Percentiles rank a stretch among this genome's conserved stretches.
Conservation (phyloP, 192 early-diverging fungal species). For the Entomortierella parvispora region DNA sequence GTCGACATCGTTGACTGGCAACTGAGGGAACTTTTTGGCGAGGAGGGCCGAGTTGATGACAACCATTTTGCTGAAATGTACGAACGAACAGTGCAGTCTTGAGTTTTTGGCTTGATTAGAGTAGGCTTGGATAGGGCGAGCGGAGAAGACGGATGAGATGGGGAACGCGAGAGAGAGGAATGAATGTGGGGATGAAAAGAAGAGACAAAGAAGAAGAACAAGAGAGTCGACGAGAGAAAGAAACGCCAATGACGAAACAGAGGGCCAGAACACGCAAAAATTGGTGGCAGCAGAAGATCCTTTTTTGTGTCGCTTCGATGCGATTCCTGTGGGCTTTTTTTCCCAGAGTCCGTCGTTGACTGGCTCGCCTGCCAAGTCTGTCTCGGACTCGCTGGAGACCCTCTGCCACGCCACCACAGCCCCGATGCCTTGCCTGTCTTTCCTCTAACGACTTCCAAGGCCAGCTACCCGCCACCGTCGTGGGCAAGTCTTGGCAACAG, state of each 20-base stretch:
- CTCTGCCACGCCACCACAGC: too few species aligned
- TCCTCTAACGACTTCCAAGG: too few species aligned
- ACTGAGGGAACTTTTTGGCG: slow-evolving; percentile 59
- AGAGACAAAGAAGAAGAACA: not conserved
- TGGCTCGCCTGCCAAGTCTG: too few species aligned
- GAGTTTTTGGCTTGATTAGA: too few species aligned
- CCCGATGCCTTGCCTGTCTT: too few species aligned
- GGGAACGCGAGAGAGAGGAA: not conserved
- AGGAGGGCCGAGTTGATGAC: slow-evolving; percentile 63
- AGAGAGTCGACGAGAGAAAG: not conserved
- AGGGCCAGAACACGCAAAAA: not conserved
- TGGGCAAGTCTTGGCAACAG: too few species aligned
- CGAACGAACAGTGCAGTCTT: not conserved
- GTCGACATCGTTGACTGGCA: slow-evolving; percentile 63
- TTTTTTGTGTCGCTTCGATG: too few species aligned
- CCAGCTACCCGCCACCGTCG: too few species aligned
- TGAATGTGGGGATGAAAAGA: not conserved
- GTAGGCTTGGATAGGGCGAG: not conserved
- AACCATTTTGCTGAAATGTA: slow-evolving; percentile 45
- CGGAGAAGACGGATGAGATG: not conserved
- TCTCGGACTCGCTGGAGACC: too few species aligned
- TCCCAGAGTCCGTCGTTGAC: too few species aligned
- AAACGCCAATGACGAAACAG: not conserved
- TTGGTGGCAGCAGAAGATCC: not conserved
- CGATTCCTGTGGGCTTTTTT: too few species aligned